Evolutionary conservation across 495 filamentous ascomycete genomes (phyloP).

Genomic region (Trichoderma erinaceum): DNA sequence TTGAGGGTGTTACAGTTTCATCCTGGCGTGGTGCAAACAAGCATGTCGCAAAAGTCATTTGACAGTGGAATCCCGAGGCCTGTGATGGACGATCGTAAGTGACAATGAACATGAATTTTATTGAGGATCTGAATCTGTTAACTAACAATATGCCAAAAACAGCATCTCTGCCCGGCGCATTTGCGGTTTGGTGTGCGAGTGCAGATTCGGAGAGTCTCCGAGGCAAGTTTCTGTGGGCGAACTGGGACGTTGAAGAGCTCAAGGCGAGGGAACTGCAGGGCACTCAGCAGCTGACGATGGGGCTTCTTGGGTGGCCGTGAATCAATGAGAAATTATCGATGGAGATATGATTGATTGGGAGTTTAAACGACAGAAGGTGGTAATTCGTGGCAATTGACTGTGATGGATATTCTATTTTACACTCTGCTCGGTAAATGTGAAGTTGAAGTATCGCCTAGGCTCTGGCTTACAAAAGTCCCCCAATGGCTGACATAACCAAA

Average conservation of each 20-base stretch:
- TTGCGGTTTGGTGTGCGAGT: conserved; percentile 36
- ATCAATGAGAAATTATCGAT: not conserved
- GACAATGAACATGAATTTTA: not conserved
- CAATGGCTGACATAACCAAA: too few relatives aligned
- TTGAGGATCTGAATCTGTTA: not conserved
- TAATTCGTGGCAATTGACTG: too few relatives aligned
- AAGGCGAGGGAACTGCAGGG: not conserved
- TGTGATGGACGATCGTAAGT: not conserved
- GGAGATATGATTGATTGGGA: too few relatives aligned
- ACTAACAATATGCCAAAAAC: not conserved
- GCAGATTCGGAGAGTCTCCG: conserved; percentile 35
- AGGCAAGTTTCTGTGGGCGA: conserved; percentile 35
- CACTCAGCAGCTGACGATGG: not conserved
- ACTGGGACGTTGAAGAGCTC: conserved; percentile 47
- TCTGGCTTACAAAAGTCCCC: too few relatives aligned
- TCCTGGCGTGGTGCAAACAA: conserved; percentile 37
- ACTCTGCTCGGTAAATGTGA: too few relatives aligned
- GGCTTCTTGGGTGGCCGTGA: not conserved
- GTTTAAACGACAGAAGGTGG: too few relatives aligned
- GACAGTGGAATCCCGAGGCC: not conserved
- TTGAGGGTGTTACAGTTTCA: conserved; percentile 35
- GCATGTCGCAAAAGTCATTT: conserved; percentile 12
- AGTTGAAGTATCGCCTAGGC: too few relatives aligned
- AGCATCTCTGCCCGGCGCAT: conserved; percentile 33
- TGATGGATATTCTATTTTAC: too few relatives aligned